Conservation (phyloP, 2,329 filamentous ascomycete genomes). For the Fusarium sp. region DNA sequence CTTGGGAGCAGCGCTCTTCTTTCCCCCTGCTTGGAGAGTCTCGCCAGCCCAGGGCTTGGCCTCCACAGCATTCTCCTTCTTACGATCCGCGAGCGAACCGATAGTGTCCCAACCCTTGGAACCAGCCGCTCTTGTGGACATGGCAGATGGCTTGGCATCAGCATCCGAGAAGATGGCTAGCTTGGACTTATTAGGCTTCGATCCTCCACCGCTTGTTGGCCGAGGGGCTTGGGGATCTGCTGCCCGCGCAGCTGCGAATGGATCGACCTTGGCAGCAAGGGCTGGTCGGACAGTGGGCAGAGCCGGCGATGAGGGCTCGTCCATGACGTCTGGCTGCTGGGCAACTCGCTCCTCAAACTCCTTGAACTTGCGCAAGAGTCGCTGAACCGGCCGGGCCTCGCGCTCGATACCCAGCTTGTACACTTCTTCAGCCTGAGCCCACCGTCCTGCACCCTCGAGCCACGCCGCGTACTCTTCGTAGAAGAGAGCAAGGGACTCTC, state of each 20-base stretch:
- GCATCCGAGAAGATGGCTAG: slow-evolving; percentile 91
- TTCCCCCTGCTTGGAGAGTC: slow-evolving; percentile 87
- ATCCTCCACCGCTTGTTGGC: slow-evolving; percentile 60
- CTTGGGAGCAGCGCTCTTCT: slow-evolving; percentile 79
- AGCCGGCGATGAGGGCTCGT: slow-evolving; percentile 85
- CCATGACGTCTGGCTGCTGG: slow-evolving; percentile 70
- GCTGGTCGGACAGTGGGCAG: slow-evolving; percentile 86
- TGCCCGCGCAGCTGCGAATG: slow-evolving; percentile 72
- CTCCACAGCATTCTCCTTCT: slow-evolving; percentile 92
- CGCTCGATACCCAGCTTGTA: slow-evolving; percentile 90
- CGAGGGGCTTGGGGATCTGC: slow-evolving; percentile 75
- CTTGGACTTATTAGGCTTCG: slow-evolving; percentile 81
- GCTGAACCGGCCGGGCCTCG: slow-evolving; percentile 84
- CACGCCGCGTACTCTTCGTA: slow-evolving; percentile 98
- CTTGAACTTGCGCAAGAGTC: slow-evolving; percentile 87
- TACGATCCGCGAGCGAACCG: slow-evolving; percentile 85
- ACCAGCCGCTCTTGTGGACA: slow-evolving; percentile 62
- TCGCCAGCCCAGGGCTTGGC: slow-evolving; percentile 93
- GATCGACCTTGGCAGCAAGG: slow-evolving; percentile 86
- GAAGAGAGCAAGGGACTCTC: slow-evolving; percentile 87
- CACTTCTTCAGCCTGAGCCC: slow-evolving; percentile 93
- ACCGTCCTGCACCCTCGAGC: slow-evolving; percentile 86
- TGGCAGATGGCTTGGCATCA: slow-evolving; percentile 68
- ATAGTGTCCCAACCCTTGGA: slow-evolving; percentile 92
- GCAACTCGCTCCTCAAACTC: slow-evolving; percentile 87